phyloP scores from a whole-genome alignment of 2,329 filamentous ascomycete species.

The Colletotrichum horii region DNA sequence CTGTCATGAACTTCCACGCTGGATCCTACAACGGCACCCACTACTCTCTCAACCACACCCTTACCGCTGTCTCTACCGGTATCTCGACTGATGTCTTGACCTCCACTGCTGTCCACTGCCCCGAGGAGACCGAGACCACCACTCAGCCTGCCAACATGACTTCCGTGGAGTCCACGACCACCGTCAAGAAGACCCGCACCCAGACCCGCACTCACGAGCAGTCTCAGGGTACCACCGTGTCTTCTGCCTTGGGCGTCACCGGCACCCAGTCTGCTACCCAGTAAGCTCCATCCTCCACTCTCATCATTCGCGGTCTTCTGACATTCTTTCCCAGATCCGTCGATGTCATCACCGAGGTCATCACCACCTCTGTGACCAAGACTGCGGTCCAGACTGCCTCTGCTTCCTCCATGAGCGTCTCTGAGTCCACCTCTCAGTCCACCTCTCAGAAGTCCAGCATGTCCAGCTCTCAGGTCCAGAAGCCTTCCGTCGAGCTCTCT shows the following conservation, averaged over 20 bases:
- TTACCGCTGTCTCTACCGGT: background rate
- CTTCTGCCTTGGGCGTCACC: constrained; percentile 5
- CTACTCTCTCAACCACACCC: background rate
- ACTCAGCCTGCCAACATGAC: background rate
- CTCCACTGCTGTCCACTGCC: background rate
- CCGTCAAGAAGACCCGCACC: constrained; percentile 9
- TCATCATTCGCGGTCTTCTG: background rate
- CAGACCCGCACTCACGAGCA: constrained; percentile 3
- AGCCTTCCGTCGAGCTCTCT: background rate
- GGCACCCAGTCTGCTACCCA: background rate
- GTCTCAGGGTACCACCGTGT: constrained; percentile 13
- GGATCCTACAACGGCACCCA: background rate
- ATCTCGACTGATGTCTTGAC: background rate
- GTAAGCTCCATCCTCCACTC: background rate
- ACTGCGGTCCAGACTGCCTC: constrained; percentile 9
- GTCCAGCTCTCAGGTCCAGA: background rate
- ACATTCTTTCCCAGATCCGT: background rate
- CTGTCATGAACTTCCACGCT: background rate
- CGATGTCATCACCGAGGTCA: constrained; percentile 2
- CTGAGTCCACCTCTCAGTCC: background rate
- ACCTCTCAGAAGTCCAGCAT: background rate
- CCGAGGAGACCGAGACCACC: background rate
- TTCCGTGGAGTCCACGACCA: background rate
- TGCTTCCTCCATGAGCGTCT: background rate
- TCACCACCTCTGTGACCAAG: constrained; percentile 17